Conservation (phyloP, 495 filamentous ascomycete species). For the Lepraria neglecta region DNA sequence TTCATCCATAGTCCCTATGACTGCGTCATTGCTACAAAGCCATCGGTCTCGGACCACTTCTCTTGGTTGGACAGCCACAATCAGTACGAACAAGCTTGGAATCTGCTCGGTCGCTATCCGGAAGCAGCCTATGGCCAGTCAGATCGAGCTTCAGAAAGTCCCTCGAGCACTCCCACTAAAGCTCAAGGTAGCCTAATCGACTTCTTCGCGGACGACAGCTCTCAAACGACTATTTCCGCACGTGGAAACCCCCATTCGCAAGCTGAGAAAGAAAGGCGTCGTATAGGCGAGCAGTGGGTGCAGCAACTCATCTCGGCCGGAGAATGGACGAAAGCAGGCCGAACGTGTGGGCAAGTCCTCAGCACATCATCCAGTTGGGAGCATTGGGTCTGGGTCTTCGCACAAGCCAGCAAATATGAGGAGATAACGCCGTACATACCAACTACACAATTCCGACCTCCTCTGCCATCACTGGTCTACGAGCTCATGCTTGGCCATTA, state of each 20-base stretch:
- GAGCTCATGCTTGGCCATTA: constrained; percentile 84
- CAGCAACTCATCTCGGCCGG: constrained; percentile 66
- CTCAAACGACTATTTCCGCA: constrained; percentile 49
- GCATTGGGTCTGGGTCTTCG: constrained; percentile 87
- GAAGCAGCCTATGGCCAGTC: constrained; percentile 37
- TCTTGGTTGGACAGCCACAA: constrained; percentile 74
- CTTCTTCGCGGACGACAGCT: constrained; percentile 68
- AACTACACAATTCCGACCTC: constrained; percentile 61
- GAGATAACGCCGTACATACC: constrained; percentile 85
- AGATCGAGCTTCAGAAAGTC: constrained; percentile 39
- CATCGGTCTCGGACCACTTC: constrained; percentile 78
- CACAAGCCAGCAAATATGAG: constrained; percentile 73
- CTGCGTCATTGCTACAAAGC: constrained; percentile 77
- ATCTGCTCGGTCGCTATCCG: constrained; percentile 76
- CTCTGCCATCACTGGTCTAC: constrained; percentile 76
- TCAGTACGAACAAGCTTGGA: constrained; percentile 80
- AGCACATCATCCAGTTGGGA: constrained; percentile 80
- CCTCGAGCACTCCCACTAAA: constrained; percentile 26
- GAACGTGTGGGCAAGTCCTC: constrained; percentile 72
- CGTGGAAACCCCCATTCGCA: constrained; percentile 43
- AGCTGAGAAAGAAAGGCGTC: constrained; percentile 81
- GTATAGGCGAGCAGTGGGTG: constrained; percentile 89
- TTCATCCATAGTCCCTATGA: constrained; percentile 96
- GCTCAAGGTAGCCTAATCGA: constrained; percentile 51
- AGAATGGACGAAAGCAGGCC: constrained; percentile 72